These are phyloP conservation scores for Mycena sanguinolenta DNA, from an alignment of 768 basidiomycete genomes.

Conservation along the genomic window DNA sequence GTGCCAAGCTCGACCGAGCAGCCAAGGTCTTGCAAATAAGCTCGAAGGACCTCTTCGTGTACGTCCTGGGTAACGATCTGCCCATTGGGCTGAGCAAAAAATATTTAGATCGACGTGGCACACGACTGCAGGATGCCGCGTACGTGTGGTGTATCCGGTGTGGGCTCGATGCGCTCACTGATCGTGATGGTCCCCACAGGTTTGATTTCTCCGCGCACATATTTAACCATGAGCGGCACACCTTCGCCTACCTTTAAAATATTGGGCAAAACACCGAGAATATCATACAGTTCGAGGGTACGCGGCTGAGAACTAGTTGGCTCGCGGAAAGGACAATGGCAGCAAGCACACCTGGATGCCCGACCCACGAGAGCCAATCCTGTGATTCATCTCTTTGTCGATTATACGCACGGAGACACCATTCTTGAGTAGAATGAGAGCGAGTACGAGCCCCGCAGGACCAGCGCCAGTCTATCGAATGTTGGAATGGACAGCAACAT, in stretches of 20 bases:
- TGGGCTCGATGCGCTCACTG: conserved; percentile 27
- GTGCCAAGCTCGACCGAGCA: conserved; percentile 51
- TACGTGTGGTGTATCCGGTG: conserved; percentile 40
- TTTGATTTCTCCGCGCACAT: conserved; percentile 33
- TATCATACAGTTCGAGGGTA: conserved; percentile 42
- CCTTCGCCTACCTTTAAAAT: conserved; percentile 21
- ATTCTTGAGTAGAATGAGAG: conserved; percentile 45
- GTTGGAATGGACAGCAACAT: background rate
- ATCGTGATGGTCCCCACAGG: background rate
- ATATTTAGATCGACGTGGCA: background rate
- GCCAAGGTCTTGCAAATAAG: conserved; percentile 43
- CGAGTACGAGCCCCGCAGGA: conserved; percentile 47
- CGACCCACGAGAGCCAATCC: conserved; percentile 42
- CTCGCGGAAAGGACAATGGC: background rate
- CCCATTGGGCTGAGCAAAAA: conserved; percentile 34
- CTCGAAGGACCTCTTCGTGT: conserved; percentile 49
- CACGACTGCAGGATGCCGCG: background rate
- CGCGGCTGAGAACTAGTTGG: conserved; percentile 39
- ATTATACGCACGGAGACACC: conserved; percentile 51
- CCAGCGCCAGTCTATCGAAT: conserved; percentile 35
- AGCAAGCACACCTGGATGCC: conserved; percentile 43
- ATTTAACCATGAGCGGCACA: conserved; percentile 16
- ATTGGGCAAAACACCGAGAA: conserved; percentile 40
- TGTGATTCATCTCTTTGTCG: conserved; percentile 41
- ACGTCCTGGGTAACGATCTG: conserved; percentile 41